Conservation (phyloP, 768 basidiomycete species). For the Kockovaella imperatae region DNA sequence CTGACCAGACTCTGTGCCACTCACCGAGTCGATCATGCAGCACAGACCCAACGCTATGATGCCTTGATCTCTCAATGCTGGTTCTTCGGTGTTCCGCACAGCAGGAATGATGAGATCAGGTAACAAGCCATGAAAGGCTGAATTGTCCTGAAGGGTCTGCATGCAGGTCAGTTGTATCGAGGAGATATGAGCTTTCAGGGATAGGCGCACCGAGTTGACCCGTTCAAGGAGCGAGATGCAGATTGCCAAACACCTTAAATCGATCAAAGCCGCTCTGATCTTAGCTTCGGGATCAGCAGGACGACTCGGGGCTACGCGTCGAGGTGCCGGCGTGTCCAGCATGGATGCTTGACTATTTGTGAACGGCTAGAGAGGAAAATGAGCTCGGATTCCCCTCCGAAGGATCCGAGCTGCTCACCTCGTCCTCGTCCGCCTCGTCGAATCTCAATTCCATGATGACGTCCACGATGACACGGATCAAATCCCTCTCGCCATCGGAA, state of each 20-base stretch:
- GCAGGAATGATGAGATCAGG: constrained; percentile 84
- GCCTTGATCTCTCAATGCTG: constrained; percentile 70
- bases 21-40: constrained; percentile 60
- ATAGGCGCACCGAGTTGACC: constrained; percentile 63
- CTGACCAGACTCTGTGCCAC: neutral
- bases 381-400: constrained; percentile 14
- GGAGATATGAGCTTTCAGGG: neutral
- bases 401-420: constrained; percentile 1
- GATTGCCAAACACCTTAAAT: constrained; percentile 65
- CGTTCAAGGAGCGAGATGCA: constrained; percentile 79
- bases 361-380: constrained; percentile 32
- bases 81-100: constrained; percentile 72
- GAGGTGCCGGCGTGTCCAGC: constrained; percentile 38
- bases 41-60: constrained; percentile 72
- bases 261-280: constrained; percentile 55
- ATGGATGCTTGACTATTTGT: constrained; percentile 25
- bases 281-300: constrained; percentile 54
- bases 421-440: constrained; percentile 33
- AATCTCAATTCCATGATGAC: constrained; percentile 73
- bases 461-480: constrained; percentile 82
- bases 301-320: constrained; percentile 9
- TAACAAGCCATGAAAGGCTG: constrained; percentile 59
- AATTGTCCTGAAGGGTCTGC: constrained; percentile 55
- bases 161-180: neutral
- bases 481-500: constrained; percentile 66